These are phyloP conservation scores for Pyrus hybrid DNA, from an alignment of 331 rosid species.

Conservation along the genomic window DNA sequence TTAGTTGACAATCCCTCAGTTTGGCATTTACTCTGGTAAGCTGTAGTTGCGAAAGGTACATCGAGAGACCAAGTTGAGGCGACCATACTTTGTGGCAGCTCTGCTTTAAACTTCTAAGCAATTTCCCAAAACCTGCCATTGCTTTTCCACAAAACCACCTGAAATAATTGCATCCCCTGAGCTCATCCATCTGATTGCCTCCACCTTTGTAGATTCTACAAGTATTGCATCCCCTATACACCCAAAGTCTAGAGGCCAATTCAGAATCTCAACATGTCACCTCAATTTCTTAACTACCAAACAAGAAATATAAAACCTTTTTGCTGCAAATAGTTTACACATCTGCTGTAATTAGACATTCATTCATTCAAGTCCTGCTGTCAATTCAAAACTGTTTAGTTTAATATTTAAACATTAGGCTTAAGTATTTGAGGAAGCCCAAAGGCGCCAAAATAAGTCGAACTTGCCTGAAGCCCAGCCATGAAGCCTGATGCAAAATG, in stretches of 20 bases:
- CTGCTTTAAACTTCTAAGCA: slow-evolving; percentile 77
- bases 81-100: slow-evolving; percentile 68
- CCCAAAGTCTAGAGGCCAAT: background rate
- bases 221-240: slow-evolving; percentile 50
- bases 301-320: background rate
- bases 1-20: slow-evolving; percentile 24
- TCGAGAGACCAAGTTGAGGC: slow-evolving; percentile 75
- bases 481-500: no score
- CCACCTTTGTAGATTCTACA: slow-evolving; percentile 63
- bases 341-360: background rate
- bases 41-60: slow-evolving; percentile 72
- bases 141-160: slow-evolving; percentile 77
- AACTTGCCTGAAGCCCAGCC: no score
- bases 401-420: no score
- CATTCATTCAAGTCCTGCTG: background rate
- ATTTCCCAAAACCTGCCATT: slow-evolving; percentile 62
- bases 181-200: slow-evolving; percentile 63
- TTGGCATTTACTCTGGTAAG: slow-evolving; percentile 31
- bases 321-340: background rate
- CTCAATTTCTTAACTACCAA: background rate
- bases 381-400: background rate
- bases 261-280: background rate
- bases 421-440: no score
- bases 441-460: no score
- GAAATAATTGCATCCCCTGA: slow-evolving; percentile 76